Evolutionary conservation across 129 eudicot species (phyloP), one percentile per base, ranked within the genome.

Genomic region (Scalesia atractyloides): DNA sequence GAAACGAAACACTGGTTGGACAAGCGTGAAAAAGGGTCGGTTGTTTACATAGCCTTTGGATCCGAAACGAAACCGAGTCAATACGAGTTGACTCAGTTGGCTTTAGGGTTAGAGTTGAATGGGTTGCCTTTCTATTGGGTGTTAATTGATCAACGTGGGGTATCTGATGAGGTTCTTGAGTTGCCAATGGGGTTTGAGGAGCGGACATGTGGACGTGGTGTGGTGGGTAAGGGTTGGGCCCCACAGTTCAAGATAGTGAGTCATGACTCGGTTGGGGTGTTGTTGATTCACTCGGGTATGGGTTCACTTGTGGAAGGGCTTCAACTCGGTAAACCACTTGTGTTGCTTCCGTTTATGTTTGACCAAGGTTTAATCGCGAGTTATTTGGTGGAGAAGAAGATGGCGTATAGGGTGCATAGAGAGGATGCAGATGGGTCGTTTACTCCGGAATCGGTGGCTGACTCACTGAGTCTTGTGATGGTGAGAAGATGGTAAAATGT

Each of bases 41-140:
- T 84, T 10, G 78, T 84, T 5, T 84, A 76, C 64, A 77, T 80
- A 4, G 82, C 70, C 0, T 77, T 84, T 15, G 85, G 85, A 16
- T 73, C 77, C 1, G 88, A 84, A 70, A 77, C 80, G 8, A 80
- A 62, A 46, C 82, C 77, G 66, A 76, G 69, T 67, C 87, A 73
- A 10, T 68, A 73, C 48, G 82, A 84, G 62, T 69, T 84, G 37
- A 84, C 64, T 54, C 84, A 76, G 82, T 6, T 84, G 58, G 84
- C 82, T 17, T 70, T 44, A 7, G 84, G 88, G 26, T 69, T 84
- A 26, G 85, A 84, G 77, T 11, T 78, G 26, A 10, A 67, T 19
- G 73, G 44, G 3, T 50, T 78, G 18, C 73, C 72, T 0, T 78
- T 78, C 4, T 78, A 56, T 52, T 79, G 79, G 83, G 83, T 65